Evolutionary conservation across 2,329 filamentous ascomycete genomes (phyloP), one percentile per base, ranked within the genome.

Genomic region (Cucurbitaria berberidis): DNA sequence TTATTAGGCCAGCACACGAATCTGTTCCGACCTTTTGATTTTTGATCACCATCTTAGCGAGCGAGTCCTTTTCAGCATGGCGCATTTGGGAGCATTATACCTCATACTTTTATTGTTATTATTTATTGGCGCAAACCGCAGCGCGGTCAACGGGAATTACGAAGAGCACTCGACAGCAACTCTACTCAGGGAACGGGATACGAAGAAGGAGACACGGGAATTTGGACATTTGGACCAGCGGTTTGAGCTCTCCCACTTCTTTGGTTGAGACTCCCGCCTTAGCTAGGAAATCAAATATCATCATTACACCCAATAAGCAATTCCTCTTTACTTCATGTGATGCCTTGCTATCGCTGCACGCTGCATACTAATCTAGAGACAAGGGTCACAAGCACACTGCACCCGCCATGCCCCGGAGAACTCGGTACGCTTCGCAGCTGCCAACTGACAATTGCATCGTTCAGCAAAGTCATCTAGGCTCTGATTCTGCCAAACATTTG

Each of bases 1-100:
- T 65, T 76, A 71, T 60, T 76, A 74, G 67, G 68, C 63, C 64
- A 57, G 55, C 47, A 61, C 60, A 47, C 52, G 3, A 45, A 51
- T 45, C 43, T 48, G 48, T 50, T 50, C 51, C 57, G 66, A 69
- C 67, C 65, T 73, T 64, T 55, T 66, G 57, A 67, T 68, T 72
- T 69, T 68, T 70, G 68, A 67, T 55, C 53, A 72, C 68, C 69
- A 71, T 68, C 63, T 71, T 58, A 74, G 71, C 70, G 68, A 73
- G 70, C 72, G 66, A 68, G 63, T 72, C 62, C 47, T 63, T 68
- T 64, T 45, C 53, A 69, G 66, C 67, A 61, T 66, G 57, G 65
- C 65, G 56, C 60, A n/a, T 47, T 44, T 47, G 51, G 53, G 53
- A 69, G 66, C 69, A 72, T 67, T 62, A 72, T 67, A 67, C 62